phyloP scores from a whole-genome alignment of 441 rosid species.

The Mallotus japonicus region DNA sequence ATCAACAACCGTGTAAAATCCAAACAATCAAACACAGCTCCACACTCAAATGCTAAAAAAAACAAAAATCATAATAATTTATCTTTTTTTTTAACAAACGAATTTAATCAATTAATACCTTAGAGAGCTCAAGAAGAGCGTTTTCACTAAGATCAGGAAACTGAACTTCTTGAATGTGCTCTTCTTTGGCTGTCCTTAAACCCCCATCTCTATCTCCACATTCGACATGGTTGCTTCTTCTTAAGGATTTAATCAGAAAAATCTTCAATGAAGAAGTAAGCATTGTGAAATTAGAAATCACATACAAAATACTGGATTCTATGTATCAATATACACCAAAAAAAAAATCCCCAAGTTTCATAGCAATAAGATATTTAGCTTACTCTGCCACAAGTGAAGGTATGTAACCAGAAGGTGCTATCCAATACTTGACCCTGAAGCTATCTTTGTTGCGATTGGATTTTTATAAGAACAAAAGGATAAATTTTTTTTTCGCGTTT shows the following conservation, averaged over 20 bases:
- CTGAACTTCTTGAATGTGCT: too few species aligned
- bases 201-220: too few species aligned
- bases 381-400: conserved; percentile 37
- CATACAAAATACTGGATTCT: neutral
- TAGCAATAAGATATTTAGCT: conserved; percentile 1
- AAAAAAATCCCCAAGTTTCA: neutral
- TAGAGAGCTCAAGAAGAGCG: conserved; percentile 92
- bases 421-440: conserved; percentile 50
- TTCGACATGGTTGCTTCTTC: neutral
- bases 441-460: conserved; percentile 13
- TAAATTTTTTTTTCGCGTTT: too few species aligned
- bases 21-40: too few species aligned
- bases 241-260: neutral
- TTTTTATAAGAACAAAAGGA: too few species aligned
- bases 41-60: too few species aligned
- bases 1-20: too few species aligned
- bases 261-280: neutral
- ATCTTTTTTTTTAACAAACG: too few species aligned
- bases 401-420: conserved; percentile 52
- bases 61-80: too few species aligned
- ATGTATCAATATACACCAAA: neutral
- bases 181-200: too few species aligned
- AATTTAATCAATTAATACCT: conserved; percentile 39
- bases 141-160: conserved; percentile 91
- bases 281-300: neutral